Base-by-base conservation (phyloP, 139 green algal genomes). In the Dunaliella sp. region DNA sequence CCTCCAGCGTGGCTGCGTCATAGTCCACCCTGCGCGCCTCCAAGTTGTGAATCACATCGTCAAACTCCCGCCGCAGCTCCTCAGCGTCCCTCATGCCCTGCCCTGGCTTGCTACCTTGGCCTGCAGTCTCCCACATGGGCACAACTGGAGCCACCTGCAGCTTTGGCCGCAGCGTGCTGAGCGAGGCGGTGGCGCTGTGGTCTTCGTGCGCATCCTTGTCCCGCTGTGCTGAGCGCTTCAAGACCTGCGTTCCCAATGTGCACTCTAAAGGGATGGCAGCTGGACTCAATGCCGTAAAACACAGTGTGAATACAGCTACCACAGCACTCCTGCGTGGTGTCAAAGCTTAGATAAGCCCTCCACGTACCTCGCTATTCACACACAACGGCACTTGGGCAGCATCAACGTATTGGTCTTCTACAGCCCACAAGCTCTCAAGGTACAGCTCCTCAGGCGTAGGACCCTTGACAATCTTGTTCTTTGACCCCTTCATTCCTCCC, bases 1-100 rank as follows among this genome's bases (percentile, higher is more conserved):
- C 83, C 83, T 88, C 86, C 74, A 91, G 80, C 79, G 88, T 78
- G 3, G 85, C 87, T 0, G 37, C 28, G 26, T 88, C 88, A 38
- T 86, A 84, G 31, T 77, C 80, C n/a, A 30, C 12, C 79, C 83
- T 86, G 32, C 84, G 77, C 28, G 1, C 38, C 0, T 87, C 72
- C 0, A 91, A 77, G 2, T 32, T 65, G 21, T 36, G 7, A 12
- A 89, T 57, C 12, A 91, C 83, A 1, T 34, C 79, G 25, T 88
- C 79, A n/a, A 91, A n/a, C 57, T 83, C 72, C n/a, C 35, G 72
- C 37, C 57, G n/a, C 57, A 85, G 58, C 57, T 30, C 57, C 21
- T 65, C 57, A 0, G 81, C 81, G 58, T 85, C 81, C 26, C 73
- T 3, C 73, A 78, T 32, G n/a, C n/a, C n/a, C n/a, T n/a, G n/a